Base-by-base conservation (phyloP, 2,329 filamentous ascomycete genomes). In the Apiospora saccharicola region DNA sequence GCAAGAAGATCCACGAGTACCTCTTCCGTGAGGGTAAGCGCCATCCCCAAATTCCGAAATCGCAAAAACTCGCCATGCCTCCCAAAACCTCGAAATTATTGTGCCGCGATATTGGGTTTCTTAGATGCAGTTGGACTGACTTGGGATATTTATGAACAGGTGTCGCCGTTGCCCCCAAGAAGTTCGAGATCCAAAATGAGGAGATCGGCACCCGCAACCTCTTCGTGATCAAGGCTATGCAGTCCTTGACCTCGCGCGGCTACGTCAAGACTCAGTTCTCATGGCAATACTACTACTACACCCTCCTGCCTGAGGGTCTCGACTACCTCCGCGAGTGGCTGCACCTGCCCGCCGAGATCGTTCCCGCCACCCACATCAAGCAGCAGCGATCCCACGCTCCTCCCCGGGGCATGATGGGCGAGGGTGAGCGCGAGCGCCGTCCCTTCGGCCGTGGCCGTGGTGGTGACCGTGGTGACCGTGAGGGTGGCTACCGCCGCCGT, bases 281-380 rank as follows among this genome's bases (percentile, higher is more conserved):
- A 79, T 98, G 95, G 95, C 95, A 98, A 89, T 98, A 95, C 91
- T 98, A 98, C 93, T 99, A 99, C 94, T 99, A 99, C 93, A 98
- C 96, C 87, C 93, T 99, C 87, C 98, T 96, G 86, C 94, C 95
- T 84, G 95, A 98, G 91, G 96, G 96, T 89, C 96, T 99, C 86
- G 96, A 98, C 90, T 99, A 99, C 92, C 95, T 99, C 86, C 96
- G 96, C 85, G 96, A 99, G 91, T 99, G 96, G 96, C 95, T 99
- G 82, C 96, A 99, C 89, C 93, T 99, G 82, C 96, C 96, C 83
- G 95, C 96, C 85, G 96, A 99, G 92, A 98, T 99, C 84, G 96
- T 99, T 80, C 96, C 96, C 81, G 95, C 97, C 83, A 99, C 96
- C 83, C 96, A 99, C 93, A 98, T 99, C 90, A 99, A 99, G 94